Base-by-base conservation (phyloP, 805 yeast genomes). In the Metahyphopichia silvanorum region DNA sequence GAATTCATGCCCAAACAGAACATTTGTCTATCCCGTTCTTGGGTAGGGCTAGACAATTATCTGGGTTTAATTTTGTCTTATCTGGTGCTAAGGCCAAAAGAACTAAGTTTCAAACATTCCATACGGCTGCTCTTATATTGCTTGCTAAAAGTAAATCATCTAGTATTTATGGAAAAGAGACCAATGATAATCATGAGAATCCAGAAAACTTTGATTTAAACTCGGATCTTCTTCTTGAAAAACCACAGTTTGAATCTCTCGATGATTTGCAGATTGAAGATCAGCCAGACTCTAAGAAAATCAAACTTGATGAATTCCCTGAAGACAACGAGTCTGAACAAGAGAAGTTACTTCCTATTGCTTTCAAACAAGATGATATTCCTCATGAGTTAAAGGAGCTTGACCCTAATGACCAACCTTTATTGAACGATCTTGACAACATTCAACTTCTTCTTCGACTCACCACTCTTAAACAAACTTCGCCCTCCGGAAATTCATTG, bases 31-130 rank as follows among this genome's bases (percentile, higher is more conserved):
- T 71, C 15, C 77, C 79, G 6, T 67, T 76, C 4, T 60, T 85
- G 39, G 56, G 63, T 2, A 71, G 71, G 39, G 86, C 80, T 2
- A 72, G 76, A 27, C 69, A 72, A 10, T 51, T 82, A 8, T 77
- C 88, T 0, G 72, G 76, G 1, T 68, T 87, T 29, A 63, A 74
- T 31, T 74, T 81, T 42, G 74, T 81, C 1, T 60, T 91, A 28
- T 84, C 97, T 1, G 98, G 98, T 44, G 85, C 93, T 35, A 79
- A 79, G 45, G 96, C 96, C 7, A 82, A 79, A 52, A 71, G 93
- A 51, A 91, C 98, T 4, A 85, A 85, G 55, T 86, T 66, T 54
- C 98, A 91, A 60, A 70, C 71, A 29, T 70, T 66, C 21, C 76
- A 80, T n/a, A 74, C 82, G 16, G 74, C 96, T 1, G 77, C 86